Evolutionary conservation across 345 rosid species (phyloP), one percentile per base, ranked within the genome.

Genomic region (Angophora floribunda): DNA sequence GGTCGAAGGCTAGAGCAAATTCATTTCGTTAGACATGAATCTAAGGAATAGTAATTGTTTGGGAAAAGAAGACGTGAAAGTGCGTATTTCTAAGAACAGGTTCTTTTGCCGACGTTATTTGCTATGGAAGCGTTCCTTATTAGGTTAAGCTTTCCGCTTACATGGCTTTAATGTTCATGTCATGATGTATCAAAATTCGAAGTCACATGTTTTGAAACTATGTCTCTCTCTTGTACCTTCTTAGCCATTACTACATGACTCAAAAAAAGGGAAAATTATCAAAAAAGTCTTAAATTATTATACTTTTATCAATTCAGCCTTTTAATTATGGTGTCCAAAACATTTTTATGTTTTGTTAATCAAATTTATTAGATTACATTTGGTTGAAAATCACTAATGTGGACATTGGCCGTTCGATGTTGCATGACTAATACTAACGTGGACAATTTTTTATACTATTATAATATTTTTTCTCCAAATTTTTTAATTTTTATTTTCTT

Each of bases 341-440:
- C 41, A 36, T 36, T 36, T 36, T 36, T 36, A 36, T 36, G 41
- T 36, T 2, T 36, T 36, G 41, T 36, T 36, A 36, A 36, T 36
- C 41, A 36, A 36, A 36, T 36, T 36, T 36, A 36, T 36, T 36
- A 36, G 41, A 4, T 36, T 4, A 36, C 41, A 2, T 36, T 36
- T 36, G 41, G 41, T 36, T 36, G 41, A 36, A 36, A 36, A 55
- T 55, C 12, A 21, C 22, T 55, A 22, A 22, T 22, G 0, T 55
- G 28, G 22, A 9, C 5, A 21, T 21, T 55, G 9, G 28, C 7
- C 0, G 0, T 22, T 5, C 0, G 8, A 9, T 0, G 5, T 55
- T 21, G 10, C 22, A 55, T 3, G 0, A 7, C 1, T 22, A 22
- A 11, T 7, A 2, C 1, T 55, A 1, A 22, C 22, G 28, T 55